Evolutionary conservation across 768 basidiomycete species (phyloP), one percentile per base, ranked within the genome.

Genomic region (Tricholoma bakamatsutake): DNA sequence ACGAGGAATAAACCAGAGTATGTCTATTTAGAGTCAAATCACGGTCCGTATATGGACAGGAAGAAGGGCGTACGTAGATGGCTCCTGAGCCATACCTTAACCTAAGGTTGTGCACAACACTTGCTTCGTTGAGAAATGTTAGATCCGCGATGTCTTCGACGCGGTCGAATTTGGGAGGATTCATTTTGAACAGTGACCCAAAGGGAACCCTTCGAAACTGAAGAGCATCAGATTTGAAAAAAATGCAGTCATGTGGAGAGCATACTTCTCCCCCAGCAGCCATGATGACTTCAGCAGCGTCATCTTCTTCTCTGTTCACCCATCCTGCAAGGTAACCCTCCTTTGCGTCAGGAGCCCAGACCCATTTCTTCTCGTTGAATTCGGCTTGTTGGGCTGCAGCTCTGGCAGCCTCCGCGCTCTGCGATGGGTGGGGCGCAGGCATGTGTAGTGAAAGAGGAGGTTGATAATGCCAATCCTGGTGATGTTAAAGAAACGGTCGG

Each of bases 351-450:
- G 93, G 93, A 24, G 95, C 88, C 96, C 96, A 98, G 5, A 98
- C 93, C 90, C 95, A 96, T 76, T 87, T 91, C 87, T 95, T 97
- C 79, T 93, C 93, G 68, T 93, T 95, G 72, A 94, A 96, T 70
- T 95, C 93, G 9, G 93, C 92, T 67, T 94, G 91, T n/a, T 87
- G 82, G 17, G 92, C 93, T 18, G 93, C 92, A 15, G 85, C 87
- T 53, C 87, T 78, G 7, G 93, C 89, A 39, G 87, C 87, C 69
- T 93, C 93, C 46, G 77, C 78, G 58, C 73, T 79, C 56, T 78
- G 79, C 40, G 82, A 79, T 49, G 68, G 73, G 42, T 76, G 72
- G 58, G 76, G 73, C 53, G 71, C 72, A 60, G 77, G 77, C 82
- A 84, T 85, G 18, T 50, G 18, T 28, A 33, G 31, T 57, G 24